Conservation (phyloP, 805 yeast species). For the Wickerhamomyces bovis region DNA sequence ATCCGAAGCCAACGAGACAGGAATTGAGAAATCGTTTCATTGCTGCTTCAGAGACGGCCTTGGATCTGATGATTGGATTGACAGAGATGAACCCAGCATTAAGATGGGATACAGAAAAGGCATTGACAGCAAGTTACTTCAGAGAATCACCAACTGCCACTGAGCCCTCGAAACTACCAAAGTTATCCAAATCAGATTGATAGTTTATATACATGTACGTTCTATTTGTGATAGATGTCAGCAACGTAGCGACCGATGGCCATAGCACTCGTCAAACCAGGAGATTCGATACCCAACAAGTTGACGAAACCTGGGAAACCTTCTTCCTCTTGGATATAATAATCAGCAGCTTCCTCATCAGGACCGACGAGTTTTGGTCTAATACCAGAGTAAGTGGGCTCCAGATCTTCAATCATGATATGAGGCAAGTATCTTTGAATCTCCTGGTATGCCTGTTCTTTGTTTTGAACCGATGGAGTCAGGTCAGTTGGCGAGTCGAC, state of each 20-base stretch:
- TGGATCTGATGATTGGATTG: slow-evolving; percentile 69
- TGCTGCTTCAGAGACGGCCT: slow-evolving; percentile 84
- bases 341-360: slow-evolving; percentile 46
- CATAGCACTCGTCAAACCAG: slow-evolving; percentile 79
- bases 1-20: slow-evolving; percentile 76
- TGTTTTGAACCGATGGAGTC: slow-evolving; percentile 40
- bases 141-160: slow-evolving; percentile 72
- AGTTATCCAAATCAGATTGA: slow-evolving; percentile 16
- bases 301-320: slow-evolving; percentile 77
- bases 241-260: slow-evolving; percentile 76
- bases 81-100: slow-evolving; percentile 72
- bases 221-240: slow-evolving; percentile 15
- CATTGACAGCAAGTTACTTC: slow-evolving; percentile 64
- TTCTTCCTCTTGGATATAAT: slow-evolving; percentile 63
- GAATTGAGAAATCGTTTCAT: slow-evolving; percentile 80
- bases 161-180: slow-evolving; percentile 56
- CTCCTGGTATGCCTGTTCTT: slow-evolving; percentile 50
- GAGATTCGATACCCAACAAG: slow-evolving; percentile 80
- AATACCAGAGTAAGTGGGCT: slow-evolving; percentile 73
- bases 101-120: slow-evolving; percentile 58
- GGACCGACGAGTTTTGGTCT: slow-evolving; percentile 66
- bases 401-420: slow-evolving; percentile 44
- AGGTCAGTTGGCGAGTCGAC: slow-evolving; percentile 44
- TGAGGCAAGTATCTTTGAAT: slow-evolving; percentile 59
- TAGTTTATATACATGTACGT: neutral